Evolutionary conservation across 257 asterid species (phyloP).

Genomic region (Fraxinus cuspidata): DNA sequence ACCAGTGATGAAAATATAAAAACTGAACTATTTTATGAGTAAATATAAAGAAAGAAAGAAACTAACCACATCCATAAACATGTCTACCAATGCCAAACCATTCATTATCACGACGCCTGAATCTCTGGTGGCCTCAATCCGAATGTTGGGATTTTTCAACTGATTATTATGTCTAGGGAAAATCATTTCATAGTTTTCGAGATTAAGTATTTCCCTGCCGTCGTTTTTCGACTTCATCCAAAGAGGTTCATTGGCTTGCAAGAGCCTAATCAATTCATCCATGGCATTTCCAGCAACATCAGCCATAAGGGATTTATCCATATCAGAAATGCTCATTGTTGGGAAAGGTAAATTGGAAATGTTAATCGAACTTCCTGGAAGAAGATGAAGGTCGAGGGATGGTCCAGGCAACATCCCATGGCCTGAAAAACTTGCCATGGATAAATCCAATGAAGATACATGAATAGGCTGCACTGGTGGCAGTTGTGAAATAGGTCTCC

Average conservation of each 20-base stretch:
- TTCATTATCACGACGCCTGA: constrained; percentile 85
- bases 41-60: neutral
- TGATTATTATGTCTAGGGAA: constrained; percentile 62
- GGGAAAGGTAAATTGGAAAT: constrained; percentile 28
- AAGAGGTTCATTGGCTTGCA: constrained; percentile 43
- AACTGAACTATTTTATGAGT: neutral
- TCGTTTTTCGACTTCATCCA: constrained; percentile 43
- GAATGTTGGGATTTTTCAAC: constrained; percentile 61
- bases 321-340: constrained; percentile 37
- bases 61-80: constrained; percentile 82
- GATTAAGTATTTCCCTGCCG: constrained; percentile 66
- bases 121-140: constrained; percentile 77
- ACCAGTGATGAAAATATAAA: neutral
- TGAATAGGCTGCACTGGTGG: constrained; percentile 56
- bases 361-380: constrained; percentile 43
- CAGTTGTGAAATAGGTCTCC: constrained; percentile 53
- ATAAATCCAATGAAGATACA: constrained; percentile 48
- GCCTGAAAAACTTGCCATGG: constrained; percentile 43
- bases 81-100: constrained; percentile 64
- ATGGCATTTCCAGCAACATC: constrained; percentile 74
- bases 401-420: constrained; percentile 44
- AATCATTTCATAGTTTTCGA: constrained; percentile 60
- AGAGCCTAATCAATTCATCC: constrained; percentile 60
- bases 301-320: constrained; percentile 84
- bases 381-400: constrained; percentile 50